These are phyloP conservation scores for Acacia crassicarpa DNA, from an alignment of 306 rosid species.

Conservation along the genomic window DNA sequence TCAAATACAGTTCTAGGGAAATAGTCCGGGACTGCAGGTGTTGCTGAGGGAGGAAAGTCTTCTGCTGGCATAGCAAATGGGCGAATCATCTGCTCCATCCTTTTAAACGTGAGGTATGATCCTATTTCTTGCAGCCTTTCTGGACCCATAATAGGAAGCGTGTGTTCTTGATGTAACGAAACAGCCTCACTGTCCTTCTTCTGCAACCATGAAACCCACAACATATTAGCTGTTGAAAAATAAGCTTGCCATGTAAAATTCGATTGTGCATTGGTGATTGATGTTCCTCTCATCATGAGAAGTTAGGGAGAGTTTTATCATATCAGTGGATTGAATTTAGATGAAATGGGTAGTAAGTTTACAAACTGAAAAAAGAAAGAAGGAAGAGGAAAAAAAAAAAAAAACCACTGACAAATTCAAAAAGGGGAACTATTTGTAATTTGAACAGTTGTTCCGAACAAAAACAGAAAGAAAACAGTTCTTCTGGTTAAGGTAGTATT, in stretches of 20 bases:
- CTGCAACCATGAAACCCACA: slow-evolving; percentile 45
- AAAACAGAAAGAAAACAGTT: not conserved
- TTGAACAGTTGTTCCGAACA: not conserved
- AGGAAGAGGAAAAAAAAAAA: too few relatives aligned
- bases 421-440: not conserved
- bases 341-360: not conserved
- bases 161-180: slow-evolving; percentile 91
- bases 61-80: slow-evolving; percentile 98
- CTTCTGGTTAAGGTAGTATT: not conserved
- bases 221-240: slow-evolving; percentile 21
- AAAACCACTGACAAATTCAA: not conserved
- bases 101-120: slow-evolving; percentile 78
- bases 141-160: slow-evolving; percentile 94
- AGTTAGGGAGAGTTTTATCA: slow-evolving; percentile 8
- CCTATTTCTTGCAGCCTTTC: slow-evolving; percentile 97
- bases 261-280: not conserved
- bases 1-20: slow-evolving; percentile 87
- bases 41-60: slow-evolving; percentile 91
- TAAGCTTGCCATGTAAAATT: not conserved
- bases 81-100: slow-evolving; percentile 82
- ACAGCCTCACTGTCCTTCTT: slow-evolving; percentile 72
- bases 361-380: slow-evolving; percentile 3
- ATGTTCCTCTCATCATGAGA: not conserved
- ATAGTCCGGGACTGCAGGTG: slow-evolving; percentile 88
- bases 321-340: not conserved